phyloP scores from a whole-genome alignment of 2,329 filamentous ascomycete species.

The Cercospora brassicicola region DNA sequence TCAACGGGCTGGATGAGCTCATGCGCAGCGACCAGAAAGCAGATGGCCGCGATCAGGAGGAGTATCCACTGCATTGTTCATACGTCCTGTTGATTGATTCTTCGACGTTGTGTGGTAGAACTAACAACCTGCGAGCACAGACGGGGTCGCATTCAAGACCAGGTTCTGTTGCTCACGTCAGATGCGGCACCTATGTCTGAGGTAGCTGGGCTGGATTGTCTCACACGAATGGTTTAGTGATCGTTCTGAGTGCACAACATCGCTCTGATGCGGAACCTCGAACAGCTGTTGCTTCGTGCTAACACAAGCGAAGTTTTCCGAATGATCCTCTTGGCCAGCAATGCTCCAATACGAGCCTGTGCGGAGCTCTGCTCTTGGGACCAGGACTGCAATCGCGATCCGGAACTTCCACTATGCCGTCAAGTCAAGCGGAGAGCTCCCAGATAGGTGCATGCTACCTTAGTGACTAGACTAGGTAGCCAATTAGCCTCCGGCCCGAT shows the following conservation, averaged over 20 bases:
- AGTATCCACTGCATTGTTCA: slow-evolving; percentile 7
- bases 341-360: not conserved
- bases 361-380: not conserved
- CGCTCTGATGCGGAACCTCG: not conserved
- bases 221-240: not conserved
- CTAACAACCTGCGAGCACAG: not conserved
- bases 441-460: not conserved
- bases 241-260: not conserved
- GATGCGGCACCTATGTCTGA: not conserved
- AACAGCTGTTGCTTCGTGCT: not conserved
- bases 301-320: not conserved
- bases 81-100: not conserved
- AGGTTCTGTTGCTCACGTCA: not conserved
- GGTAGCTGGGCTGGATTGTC: not conserved
- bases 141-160: not conserved
- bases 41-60: not conserved
- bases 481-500: not conserved
- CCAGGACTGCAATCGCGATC: not conserved
- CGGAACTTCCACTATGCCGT: not conserved
- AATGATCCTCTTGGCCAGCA: not conserved
- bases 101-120: not conserved
- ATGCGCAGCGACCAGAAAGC: not conserved
- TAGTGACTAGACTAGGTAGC: not conserved
- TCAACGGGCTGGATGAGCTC: slow-evolving; percentile 17
- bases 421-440: not conserved